Evolutionary conservation across 2,329 filamentous ascomycete species (phyloP).

Genomic region (Akanthomyces lecanii): DNA sequence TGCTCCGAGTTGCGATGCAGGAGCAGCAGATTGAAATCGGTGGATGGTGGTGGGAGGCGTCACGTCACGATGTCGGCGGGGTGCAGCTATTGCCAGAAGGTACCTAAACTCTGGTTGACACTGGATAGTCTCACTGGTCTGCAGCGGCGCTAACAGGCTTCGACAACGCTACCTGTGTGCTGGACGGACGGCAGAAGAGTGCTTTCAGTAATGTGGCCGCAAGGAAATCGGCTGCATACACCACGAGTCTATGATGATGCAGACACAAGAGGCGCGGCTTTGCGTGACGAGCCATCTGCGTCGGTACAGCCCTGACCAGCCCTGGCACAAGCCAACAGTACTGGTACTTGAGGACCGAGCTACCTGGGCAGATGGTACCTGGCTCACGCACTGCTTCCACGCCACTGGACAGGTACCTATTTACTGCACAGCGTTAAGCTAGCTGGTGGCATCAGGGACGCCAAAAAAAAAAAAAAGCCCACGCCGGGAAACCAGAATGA

Average conservation of each 20-base stretch:
- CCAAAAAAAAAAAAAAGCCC: no score
- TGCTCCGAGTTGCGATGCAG: slow-evolving; percentile 13
- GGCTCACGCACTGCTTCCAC: neutral
- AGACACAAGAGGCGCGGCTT: neutral
- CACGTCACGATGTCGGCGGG: slow-evolving; percentile 16
- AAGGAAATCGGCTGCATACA: neutral
- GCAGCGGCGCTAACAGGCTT: neutral
- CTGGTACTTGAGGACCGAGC: neutral
- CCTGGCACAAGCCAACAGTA: neutral
- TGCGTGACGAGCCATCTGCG: neutral
- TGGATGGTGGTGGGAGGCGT: slow-evolving; percentile 10
- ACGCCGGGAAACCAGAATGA: no score
- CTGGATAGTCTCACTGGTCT: no score
- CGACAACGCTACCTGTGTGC: neutral
- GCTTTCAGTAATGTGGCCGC: no score
- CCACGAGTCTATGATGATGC: slow-evolving; percentile 12
- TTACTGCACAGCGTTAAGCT: no score
- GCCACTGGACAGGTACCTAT: no score
- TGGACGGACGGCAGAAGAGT: no score
- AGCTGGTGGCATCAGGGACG: no score
- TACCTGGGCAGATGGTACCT: neutral
- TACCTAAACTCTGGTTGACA: neutral
- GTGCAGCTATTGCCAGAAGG: neutral
- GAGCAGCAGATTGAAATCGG: slow-evolving; percentile 9
- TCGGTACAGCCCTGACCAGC: neutral